Conservation (phyloP, 139 green algal genomes). For the Axilococcus clingmanii region DNA sequence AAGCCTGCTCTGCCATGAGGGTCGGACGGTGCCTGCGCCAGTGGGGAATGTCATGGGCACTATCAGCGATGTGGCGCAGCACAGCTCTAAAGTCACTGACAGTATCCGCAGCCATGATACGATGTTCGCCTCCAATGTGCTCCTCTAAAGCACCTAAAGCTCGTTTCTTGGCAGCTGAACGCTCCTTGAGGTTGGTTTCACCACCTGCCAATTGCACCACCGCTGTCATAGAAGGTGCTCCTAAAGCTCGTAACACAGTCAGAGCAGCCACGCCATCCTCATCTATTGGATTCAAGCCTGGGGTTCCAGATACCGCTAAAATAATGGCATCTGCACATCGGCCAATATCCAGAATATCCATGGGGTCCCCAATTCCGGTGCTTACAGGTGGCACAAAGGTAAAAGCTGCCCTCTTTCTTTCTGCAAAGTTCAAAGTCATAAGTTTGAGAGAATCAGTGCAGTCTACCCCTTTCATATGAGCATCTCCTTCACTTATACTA, state of each 20-base stretch:
- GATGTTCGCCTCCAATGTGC: slow-evolving; percentile 45
- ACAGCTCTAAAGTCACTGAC: slow-evolving; percentile 43
- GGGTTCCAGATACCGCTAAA: slow-evolving; percentile 39
- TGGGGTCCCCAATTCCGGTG: slow-evolving; percentile 36
- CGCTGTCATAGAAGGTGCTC: slow-evolving; percentile 48
- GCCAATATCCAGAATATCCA: slow-evolving; percentile 52
- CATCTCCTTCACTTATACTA: background rate
- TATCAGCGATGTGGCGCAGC: slow-evolving; percentile 56
- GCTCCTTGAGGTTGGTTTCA: slow-evolving; percentile 47
- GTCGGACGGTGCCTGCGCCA: slow-evolving; percentile 66
- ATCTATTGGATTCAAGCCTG: slow-evolving; percentile 32
- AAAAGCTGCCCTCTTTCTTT: slow-evolving; percentile 29
- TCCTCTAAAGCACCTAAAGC: slow-evolving; percentile 33
- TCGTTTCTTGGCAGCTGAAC: slow-evolving; percentile 63
- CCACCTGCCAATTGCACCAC: slow-evolving; percentile 26
- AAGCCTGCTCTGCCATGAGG: slow-evolving; percentile 50
- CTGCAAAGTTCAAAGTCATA: slow-evolving; percentile 29
- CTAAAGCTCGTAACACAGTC: slow-evolving; percentile 57
- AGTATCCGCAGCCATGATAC: slow-evolving; percentile 40
- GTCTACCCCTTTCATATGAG: background rate
- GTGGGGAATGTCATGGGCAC: slow-evolving; percentile 25
- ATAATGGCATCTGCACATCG: slow-evolving; percentile 48
- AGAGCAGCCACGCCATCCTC: slow-evolving; percentile 37
- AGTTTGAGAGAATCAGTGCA: background rate
- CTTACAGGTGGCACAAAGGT: slow-evolving; percentile 60